Evolutionary conservation across 306 rosid genomes (phyloP), one percentile per base, ranked within the genome.

Genomic region (Vigna mungo): DNA sequence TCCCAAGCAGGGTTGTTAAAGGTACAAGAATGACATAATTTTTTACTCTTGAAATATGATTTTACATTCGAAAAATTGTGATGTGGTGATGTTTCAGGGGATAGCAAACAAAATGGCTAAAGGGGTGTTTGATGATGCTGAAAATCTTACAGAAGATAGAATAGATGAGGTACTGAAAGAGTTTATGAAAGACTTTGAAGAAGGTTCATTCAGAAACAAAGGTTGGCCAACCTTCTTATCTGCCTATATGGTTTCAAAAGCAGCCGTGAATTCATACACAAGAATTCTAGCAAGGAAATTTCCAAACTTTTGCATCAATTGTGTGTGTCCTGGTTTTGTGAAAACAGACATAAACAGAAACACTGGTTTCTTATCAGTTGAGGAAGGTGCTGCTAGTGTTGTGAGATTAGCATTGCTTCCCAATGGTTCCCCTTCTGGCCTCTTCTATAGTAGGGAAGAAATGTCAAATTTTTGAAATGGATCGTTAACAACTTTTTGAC

Each of bases 281-380:
- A 85, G 85, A 55, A 68, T 85, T 85, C 37, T 74, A 0, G 85
- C 88, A 5, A 78, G 36, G 76, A 78, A 78, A 78, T 39, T 68
- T 8, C 72, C 37, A 7, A 73, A 27, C 0, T 30, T 81, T 3
- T 81, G 78, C 60, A 54, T 75, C 46, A 85, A 81, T 58, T 8
- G 76, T 32, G 72, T 85, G 4, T 85, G 79, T 32, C 88, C 88
- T 58, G 88, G 88, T 12, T 81, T 9, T 47, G 84, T 85, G n/a
- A 81, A 85, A 30, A 81, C 86, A 1, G 85, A 85, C 65, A 69
- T 85, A 12, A 81, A 30, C 20, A 6, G 4, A 16, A 61, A 81
- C 30, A 78, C 55, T 12, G 84, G 86, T 43, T 7, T 54, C 20
- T 54, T 85, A 48, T 21, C 84, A 0, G 69, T 30, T 53, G 78